phyloP scores from a whole-genome alignment of 2,329 filamentous ascomycete genomes.

The Orbilia brochopaga region DNA sequence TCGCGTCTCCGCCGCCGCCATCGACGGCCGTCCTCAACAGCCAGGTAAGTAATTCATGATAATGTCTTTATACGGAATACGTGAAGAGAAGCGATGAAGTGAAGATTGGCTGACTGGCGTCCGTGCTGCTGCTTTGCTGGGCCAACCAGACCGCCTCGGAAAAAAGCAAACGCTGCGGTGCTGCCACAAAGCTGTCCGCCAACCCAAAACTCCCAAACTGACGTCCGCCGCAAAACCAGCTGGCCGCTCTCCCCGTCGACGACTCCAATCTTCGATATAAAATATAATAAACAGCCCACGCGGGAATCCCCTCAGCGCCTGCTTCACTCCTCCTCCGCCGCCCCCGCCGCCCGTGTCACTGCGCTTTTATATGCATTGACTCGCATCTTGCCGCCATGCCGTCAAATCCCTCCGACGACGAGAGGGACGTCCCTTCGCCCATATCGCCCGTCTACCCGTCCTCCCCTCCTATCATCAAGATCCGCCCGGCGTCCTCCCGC shows the following conservation, averaged over 20 bases:
- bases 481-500: constrained; percentile 8
- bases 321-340: background rate
- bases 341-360: background rate
- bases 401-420: constrained; percentile 26
- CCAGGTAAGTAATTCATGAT: too few species aligned
- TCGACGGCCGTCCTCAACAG: too few species aligned
- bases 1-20: too few species aligned
- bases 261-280: background rate
- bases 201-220: background rate
- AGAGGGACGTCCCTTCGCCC: constrained; percentile 34
- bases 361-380: constrained; percentile 1
- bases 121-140: background rate
- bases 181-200: background rate
- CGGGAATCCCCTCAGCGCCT: background rate
- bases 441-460: constrained; percentile 43
- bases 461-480: constrained; percentile 34
- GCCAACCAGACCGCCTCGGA: background rate
- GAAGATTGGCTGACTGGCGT: too few species aligned
- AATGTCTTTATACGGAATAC: too few species aligned
- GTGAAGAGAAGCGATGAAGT: too few species aligned
- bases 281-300: background rate
- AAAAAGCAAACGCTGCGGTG: constrained; percentile 9
- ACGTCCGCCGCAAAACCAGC: background rate
- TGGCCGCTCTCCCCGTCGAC: constrained; percentile 3
- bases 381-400: constrained; percentile 21